Conservation (phyloP, 1,284 basidiomycete species). For the Neolentinus lepideus region DNA sequence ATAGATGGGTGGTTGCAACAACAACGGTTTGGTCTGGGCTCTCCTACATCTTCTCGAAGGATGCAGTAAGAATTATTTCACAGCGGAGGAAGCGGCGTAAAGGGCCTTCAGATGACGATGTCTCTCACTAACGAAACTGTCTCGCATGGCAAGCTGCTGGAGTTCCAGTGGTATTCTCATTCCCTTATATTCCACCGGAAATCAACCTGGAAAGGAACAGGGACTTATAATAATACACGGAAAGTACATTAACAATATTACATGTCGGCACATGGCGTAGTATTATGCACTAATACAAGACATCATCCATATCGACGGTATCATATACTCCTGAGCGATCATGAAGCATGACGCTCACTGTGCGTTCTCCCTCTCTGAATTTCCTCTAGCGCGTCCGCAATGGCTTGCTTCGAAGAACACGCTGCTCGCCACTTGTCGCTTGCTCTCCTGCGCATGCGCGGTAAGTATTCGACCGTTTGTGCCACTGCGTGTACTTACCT, state of each 20-base stretch:
- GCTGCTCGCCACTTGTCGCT: constrained; percentile 59
- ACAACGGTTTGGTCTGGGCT: constrained; percentile 93
- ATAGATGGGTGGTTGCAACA: constrained; percentile 76
- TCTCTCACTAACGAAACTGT: background rate
- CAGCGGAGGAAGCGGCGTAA: constrained; percentile 28
- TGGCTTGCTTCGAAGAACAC: constrained; percentile 47
- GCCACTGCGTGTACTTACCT: constrained; percentile 38
- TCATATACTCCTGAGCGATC: background rate
- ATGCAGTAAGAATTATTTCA: constrained; percentile 39
- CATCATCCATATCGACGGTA: background rate
- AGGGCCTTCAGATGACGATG: background rate
- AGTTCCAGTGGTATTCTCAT: no score
- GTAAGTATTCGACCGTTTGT: constrained; percentile 7
- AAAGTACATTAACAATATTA: background rate
- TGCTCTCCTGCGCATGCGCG: constrained; percentile 35
- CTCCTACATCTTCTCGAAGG: constrained; percentile 76
- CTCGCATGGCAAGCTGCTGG: no score
- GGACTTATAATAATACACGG: no score
- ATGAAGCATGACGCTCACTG: background rate
- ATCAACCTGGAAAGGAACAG: no score
- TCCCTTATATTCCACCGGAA: no score
- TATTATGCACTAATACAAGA: background rate
- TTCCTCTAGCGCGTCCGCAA: constrained; percentile 61
- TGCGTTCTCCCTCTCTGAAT: constrained; percentile 48
- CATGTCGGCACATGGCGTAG: background rate